A percentile compares a stretch with the other conserved stretches of the same genome.
These are phyloP conservation scores for Chenopodium suecicum DNA, from an alignment of 148 eudicot species.

Conservation along the genomic window DNA sequence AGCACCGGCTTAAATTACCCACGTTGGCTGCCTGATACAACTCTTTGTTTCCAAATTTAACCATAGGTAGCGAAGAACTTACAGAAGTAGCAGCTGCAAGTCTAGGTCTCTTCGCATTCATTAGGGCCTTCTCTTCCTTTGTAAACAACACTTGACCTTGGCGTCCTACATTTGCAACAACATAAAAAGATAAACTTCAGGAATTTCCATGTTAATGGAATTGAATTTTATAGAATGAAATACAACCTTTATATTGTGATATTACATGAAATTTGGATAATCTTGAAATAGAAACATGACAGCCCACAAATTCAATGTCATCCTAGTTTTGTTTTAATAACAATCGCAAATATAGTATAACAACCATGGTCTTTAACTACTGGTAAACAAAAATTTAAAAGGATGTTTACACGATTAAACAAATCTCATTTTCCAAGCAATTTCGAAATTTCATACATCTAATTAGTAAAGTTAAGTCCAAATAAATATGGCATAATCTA, in stretches of 20 bases:
- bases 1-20: neutral
- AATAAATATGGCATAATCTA: neutral
- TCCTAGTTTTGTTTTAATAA: neutral
- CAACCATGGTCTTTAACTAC: neutral
- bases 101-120: constrained; percentile 68
- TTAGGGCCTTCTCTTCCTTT: constrained; percentile 64
- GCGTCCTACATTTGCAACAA: constrained; percentile 37
- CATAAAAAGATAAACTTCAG: constrained; percentile 9
- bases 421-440: neutral
- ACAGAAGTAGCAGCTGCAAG: constrained; percentile 76
- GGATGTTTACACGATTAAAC: neutral
- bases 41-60: neutral
- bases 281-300: neutral
- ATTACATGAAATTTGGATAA: neutral
- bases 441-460: neutral
- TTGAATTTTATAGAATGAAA: neutral
- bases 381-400: too few relatives aligned
- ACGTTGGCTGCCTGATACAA: neutral
- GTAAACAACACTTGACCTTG: constrained; percentile 68
- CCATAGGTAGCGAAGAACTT: constrained; percentile 28
- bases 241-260: neutral
- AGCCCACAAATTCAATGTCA: neutral
- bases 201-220: neutral
- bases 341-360: neutral
- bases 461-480: neutral